Evolutionary conservation across 73 alveolate species (phyloP), one percentile per base, ranked within the genome.

Genomic region (Durusdinium trenchii): DNA sequence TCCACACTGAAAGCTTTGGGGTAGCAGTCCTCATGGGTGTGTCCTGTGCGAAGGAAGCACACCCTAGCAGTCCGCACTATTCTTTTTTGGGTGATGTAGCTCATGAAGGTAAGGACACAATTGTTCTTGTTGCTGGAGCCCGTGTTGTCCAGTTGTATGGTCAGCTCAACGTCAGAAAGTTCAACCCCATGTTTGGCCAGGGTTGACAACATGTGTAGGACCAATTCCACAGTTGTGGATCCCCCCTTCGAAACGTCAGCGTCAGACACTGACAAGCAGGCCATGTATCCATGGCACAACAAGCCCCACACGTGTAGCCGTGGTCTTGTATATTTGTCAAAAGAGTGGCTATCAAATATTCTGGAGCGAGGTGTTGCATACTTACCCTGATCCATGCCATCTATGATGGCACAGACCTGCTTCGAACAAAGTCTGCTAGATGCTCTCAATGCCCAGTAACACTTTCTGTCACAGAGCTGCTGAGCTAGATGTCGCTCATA

Each of bases 361-460:
- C 23, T 36, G 10, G 79, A 36, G 4, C 94, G n/a, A 0, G 94
- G 94, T 2, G 43, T 36, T 2, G 81, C 79, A 16, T 36, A 85
- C 48, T 85, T 85, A 0, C 60, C 94, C 42, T 85, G 94, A 32
- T 85, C 94, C 76, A 85, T 85, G 5, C 79, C 94, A 20, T 85
- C 94, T 0, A 85, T 14, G 26, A 85, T 54, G 45, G n/a, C 5
- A 23, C 42, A 51, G 10, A 85, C 38, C 20, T 36, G 40, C 47
- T 51, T 51, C 57, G 42, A 10, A 40, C 54, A 79, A 0, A 51
- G 42, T 3, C 94, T 40, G 79, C 94, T 85, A 54, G 60, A 36
- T 1, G 81, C 94, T 3, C 94, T 7, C 81, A 54, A 18, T 40
- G 2, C 3, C 94, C 94, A 85, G 30, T 85, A 85, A 18, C 42